Conservation (phyloP, 2,329 filamentous ascomycete species). For the Pseudopyrenochaeta lycopersici region DNA sequence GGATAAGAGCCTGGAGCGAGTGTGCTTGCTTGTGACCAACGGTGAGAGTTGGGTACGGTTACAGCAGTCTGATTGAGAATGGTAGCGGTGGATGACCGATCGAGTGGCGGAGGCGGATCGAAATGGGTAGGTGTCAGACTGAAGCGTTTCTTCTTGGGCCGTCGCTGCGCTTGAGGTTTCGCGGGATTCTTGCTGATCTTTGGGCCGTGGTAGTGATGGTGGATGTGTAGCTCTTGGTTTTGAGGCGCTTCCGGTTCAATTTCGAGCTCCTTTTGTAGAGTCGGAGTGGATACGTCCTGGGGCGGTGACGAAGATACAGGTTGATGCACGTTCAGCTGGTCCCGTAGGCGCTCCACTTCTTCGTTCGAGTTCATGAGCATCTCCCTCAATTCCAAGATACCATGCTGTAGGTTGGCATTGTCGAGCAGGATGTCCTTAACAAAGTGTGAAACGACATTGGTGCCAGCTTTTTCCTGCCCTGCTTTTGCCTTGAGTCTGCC, state of each 20-base stretch:
- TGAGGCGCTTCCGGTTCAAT: conserved; percentile 33
- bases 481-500: conserved; percentile 78
- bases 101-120: conserved; percentile 50
- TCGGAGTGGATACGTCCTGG: conserved; percentile 50
- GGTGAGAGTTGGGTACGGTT: conserved; percentile 63
- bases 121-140: conserved; percentile 65
- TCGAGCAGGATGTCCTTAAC: conserved; percentile 95
- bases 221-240: conserved; percentile 78
- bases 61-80: conserved; percentile 71
- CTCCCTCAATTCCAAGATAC: conserved; percentile 89
- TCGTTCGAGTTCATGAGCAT: conserved; percentile 92
- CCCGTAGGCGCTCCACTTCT: conserved; percentile 86
- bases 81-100: conserved; percentile 61
- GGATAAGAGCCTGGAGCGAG: conserved; percentile 76
- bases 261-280: conserved; percentile 76
- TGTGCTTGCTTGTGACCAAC: conserved; percentile 74
- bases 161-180: conserved; percentile 60
- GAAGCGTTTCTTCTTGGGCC: conserved; percentile 75
- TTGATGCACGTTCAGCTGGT: conserved; percentile 82
- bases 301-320: conserved; percentile 59
- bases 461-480: conserved; percentile 66
- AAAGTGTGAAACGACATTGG: conserved; percentile 88
- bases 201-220: conserved; percentile 85
- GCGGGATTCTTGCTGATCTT: conserved; percentile 51
- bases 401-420: conserved; percentile 91